Evolutionary conservation across 352 stramenopile genomes (phyloP).

Genomic region (Phytophthora uliginosa): DNA sequence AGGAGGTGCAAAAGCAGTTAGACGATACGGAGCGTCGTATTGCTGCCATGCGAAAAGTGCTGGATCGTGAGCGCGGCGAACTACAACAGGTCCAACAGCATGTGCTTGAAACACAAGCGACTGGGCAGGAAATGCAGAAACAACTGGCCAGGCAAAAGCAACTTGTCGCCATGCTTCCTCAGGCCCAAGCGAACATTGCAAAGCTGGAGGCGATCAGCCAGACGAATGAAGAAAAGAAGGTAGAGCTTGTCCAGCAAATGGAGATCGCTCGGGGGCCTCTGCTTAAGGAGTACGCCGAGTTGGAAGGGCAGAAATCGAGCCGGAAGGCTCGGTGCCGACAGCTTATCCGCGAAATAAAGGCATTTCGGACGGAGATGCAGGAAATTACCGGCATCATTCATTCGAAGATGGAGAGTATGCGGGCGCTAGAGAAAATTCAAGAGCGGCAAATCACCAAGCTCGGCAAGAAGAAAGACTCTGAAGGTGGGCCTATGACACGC

Average conservation of each 20-base stretch:
- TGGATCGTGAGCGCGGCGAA: conserved; percentile 43
- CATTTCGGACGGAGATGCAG: conserved; percentile 71
- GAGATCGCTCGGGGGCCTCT: conserved; percentile 56
- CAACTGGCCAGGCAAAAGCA: conserved; percentile 62
- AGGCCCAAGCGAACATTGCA: conserved; percentile 71
- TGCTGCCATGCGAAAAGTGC: conserved; percentile 49
- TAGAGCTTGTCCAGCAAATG: conserved; percentile 64
- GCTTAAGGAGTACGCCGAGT: conserved; percentile 51
- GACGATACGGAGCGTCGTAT: conserved; percentile 49
- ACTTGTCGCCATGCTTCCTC: conserved; percentile 69
- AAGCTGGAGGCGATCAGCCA: conserved; percentile 77
- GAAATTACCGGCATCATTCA: conserved; percentile 71
- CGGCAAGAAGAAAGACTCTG: conserved; percentile 24
- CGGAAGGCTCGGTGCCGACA: conserved; percentile 64
- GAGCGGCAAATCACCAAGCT: conserved; percentile 39
- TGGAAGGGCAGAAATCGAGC: conserved; percentile 56
- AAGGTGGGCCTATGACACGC: conserved; percentile 52
- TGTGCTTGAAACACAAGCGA: conserved; percentile 45
- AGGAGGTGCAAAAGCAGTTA: conserved; percentile 45
- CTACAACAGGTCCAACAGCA: conserved; percentile 41
- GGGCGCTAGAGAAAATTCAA: conserved; percentile 66
- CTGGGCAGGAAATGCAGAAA: conserved; percentile 50
- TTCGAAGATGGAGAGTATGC: conserved; percentile 72
- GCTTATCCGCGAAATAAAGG: conserved; percentile 78
- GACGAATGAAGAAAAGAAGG: conserved; percentile 61